Base-by-base conservation (phyloP, 129 eudicot species). In the Glebionis coronaria region DNA sequence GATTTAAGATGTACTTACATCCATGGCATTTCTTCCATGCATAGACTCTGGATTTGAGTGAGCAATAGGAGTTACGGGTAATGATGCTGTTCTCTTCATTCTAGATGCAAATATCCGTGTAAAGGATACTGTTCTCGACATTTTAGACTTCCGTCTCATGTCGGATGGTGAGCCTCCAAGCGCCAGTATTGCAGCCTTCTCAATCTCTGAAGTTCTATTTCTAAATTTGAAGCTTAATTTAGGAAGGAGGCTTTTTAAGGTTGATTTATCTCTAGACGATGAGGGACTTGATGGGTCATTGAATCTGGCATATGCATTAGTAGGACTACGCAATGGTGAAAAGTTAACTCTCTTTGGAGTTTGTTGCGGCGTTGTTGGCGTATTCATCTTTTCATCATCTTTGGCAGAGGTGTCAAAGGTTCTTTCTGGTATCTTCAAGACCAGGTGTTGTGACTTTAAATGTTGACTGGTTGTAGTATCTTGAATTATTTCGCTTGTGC, bases 1-100 rank as follows among this genome's bases (percentile, higher is more conserved):
- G 73, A 84, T 78, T 74, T 81, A 83, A 72, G 73, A 72, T 19
- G 49, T 38, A 76, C 77, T 72, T 63, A 72, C 69, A 73, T 68
- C 80, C 27, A 58, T 65, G 73, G 65, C 65, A 74, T 74, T 77
- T 52, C 90, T 87, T 74, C 97, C 99, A 81, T 79, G 99, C 56
- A 76, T 44, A 50, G 99, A 94, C 74, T 85, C 95, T 2, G 94
- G 99, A 74, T 94, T 94, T 4, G 99, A 94, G 76, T 94, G 99
- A 56, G 77, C 67, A 63, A 90, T 83, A 47, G 94, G 97, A 20
- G 90, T 78, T 20, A 59, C 85, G 2, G 99, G 99, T 56, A 94
- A 74, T 40, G 99, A 94, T 40, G 93, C 68, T 35, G 88, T 80
- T 71, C 78, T 61, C 29, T 81, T 85, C 72, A 59, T 73, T 76